Conservation (phyloP, 2,329 filamentous ascomycete genomes). For the Didymella pomorum region DNA sequence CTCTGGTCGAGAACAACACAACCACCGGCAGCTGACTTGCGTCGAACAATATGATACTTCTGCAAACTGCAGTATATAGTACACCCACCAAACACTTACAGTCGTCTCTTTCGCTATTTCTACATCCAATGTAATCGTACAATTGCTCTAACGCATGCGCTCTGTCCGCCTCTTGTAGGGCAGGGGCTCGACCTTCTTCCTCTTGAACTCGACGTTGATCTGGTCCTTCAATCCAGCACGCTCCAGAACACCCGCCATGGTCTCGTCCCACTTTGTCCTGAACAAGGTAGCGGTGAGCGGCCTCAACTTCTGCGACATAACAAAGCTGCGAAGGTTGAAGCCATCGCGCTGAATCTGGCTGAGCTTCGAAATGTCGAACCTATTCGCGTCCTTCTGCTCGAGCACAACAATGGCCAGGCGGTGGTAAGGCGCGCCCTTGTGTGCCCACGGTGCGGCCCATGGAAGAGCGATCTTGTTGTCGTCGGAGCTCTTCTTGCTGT, state of each 20-base stretch:
- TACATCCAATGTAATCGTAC: conserved; percentile 5
- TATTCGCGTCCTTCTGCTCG: conserved; percentile 71
- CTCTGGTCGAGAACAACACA: neutral
- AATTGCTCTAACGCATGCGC: conserved; percentile 52
- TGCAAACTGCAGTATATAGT: conserved; percentile 27
- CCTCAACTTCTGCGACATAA: conserved; percentile 71
- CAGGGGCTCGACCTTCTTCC: conserved; percentile 74
- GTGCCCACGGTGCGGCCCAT: conserved; percentile 85
- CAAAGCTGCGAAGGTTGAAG: conserved; percentile 79
- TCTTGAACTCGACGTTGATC: conserved; percentile 83
- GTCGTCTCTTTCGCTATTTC: conserved; percentile 12
- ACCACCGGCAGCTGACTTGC: neutral
- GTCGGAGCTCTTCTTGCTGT: conserved; percentile 55
- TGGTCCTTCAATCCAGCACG: conserved; percentile 73
- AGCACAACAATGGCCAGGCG: conserved; percentile 84
- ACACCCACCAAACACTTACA: conserved; percentile 31
- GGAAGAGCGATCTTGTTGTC: conserved; percentile 71
- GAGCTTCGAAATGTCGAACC: conserved; percentile 63
- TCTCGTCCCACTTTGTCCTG: conserved; percentile 88
- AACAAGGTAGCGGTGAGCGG: conserved; percentile 88
- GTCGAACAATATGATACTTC: conserved; percentile 15
- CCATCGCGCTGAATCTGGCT: conserved; percentile 76
- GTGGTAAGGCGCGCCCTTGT: conserved; percentile 92
- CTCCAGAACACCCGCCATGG: conserved; percentile 86
- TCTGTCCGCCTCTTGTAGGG: conserved; percentile 68